phyloP scores from a whole-genome alignment of 306 rosid genomes.

The Hippophae rhamnoides region DNA sequence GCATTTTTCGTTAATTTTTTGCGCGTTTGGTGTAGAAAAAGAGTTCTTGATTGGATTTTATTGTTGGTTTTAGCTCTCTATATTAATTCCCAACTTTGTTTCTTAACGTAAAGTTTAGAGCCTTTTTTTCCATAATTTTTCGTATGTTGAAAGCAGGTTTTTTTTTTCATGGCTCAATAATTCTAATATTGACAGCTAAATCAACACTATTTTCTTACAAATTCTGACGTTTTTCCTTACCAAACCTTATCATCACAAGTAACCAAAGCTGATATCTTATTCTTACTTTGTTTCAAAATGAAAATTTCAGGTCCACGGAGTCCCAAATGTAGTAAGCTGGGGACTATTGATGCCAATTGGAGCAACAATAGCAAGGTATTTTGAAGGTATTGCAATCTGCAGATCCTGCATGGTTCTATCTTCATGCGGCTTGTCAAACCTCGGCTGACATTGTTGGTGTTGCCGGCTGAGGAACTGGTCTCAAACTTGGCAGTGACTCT shows the following conservation, averaged over 20 bases:
- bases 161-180: no score
- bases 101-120: no score
- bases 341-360: conserved; percentile 71
- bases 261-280: conserved; percentile 1
- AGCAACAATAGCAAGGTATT: conserved; percentile 66
- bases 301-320: conserved; percentile 54
- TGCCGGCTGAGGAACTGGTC: conserved; percentile 96
- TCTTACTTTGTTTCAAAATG: background rate
- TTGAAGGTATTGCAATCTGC: conserved; percentile 69
- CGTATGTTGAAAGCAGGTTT: no score
- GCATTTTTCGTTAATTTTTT: no score
- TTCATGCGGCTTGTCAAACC: conserved; percentile 75
- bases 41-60: no score
- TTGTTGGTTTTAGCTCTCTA: no score
- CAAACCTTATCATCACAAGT: background rate
- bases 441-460: conserved; percentile 79
- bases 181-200: no score
- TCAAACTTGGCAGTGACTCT: conserved; percentile 73
- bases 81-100: no score
- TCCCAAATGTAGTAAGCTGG: conserved; percentile 68
- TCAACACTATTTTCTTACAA: no score
- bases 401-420: conserved; percentile 97
- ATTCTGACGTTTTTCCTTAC: background rate
- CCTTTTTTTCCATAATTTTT: no score
- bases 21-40: no score